Percentiles rank a stretch among this genome's conserved stretches.
Evolutionary conservation across 73 alveolate species (phyloP).

Genomic region (Tetrahymena thermophila): DNA sequence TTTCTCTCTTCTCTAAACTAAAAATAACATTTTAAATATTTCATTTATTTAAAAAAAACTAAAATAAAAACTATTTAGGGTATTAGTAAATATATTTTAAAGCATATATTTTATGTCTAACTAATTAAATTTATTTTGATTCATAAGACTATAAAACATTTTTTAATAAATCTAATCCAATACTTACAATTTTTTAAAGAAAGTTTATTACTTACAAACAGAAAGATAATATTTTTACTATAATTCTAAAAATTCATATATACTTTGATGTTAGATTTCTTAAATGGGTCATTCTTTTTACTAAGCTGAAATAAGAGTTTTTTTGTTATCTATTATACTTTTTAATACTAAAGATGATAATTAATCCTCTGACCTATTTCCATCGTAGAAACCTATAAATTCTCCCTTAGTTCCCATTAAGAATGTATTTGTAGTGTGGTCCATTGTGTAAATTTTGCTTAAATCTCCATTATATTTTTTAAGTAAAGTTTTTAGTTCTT

Average conservation of each 20-base stretch:
- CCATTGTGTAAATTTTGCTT: conserved; percentile 58
- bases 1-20: too few species aligned
- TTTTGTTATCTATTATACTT: neutral
- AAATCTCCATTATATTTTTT: conserved; percentile 8
- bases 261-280: neutral
- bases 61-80: too few species aligned
- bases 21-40: too few species aligned
- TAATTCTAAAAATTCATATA: neutral
- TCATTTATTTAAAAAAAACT: too few species aligned
- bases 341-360: neutral
- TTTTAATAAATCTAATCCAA: too few species aligned
- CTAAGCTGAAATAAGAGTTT: neutral
- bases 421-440: conserved; percentile 64
- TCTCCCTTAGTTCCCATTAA: conserved; percentile 39
- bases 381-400: neutral
- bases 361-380: neutral
- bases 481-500: conserved; percentile 43
- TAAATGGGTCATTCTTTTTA: neutral
- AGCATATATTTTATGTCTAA: too few species aligned
- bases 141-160: too few species aligned
- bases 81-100: too few species aligned
- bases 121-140: too few species aligned
- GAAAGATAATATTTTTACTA: too few species aligned
- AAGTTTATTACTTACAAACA: too few species aligned
- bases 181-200: too few species aligned